phyloP scores from a whole-genome alignment of 2,329 filamentous ascomycete species.

The Penicillium sp. region DNA sequence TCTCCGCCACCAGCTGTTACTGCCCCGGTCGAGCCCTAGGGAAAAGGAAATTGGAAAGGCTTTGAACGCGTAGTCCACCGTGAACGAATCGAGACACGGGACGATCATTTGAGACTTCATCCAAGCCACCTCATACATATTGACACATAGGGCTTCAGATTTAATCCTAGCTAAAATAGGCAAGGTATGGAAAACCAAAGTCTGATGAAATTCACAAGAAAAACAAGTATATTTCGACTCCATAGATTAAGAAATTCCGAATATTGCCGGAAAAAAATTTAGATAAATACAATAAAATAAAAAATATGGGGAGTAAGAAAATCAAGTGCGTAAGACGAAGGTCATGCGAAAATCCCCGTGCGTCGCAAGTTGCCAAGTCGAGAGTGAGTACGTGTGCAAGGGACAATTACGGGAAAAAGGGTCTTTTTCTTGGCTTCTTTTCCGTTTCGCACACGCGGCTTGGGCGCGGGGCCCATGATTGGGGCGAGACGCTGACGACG shows the following conservation, averaged over 20 bases:
- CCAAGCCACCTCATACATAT: neutral
- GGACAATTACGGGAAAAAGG: conserved; percentile 24
- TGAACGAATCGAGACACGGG: conserved; percentile 6
- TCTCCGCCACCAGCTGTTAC: conserved; percentile 27
- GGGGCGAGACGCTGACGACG: conserved; percentile 41
- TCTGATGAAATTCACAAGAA: neutral
- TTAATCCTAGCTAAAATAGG: neutral
- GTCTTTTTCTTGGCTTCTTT: conserved; percentile 31
- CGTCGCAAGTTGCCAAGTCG: conserved; percentile 7
- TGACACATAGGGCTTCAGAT: neutral
- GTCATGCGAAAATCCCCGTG: conserved; percentile 4
- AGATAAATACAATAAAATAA: too few species aligned
- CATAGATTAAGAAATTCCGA: neutral
- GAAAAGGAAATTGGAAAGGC: conserved; percentile 13
- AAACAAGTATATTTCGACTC: too few species aligned
- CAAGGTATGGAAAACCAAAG: neutral
- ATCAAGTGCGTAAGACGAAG: conserved; percentile 1
- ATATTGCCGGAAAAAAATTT: too few species aligned
- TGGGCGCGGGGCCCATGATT: conserved; percentile 36
- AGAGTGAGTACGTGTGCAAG: conserved; percentile 18
- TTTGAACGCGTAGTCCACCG: conserved; percentile 14
- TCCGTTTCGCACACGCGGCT: conserved; percentile 39
- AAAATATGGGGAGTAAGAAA: neutral
- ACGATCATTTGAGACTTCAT: conserved; percentile 11
- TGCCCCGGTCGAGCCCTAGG: conserved; percentile 6